Conservation (phyloP, 345 rosid species). For the Pugionium dolabratum region DNA sequence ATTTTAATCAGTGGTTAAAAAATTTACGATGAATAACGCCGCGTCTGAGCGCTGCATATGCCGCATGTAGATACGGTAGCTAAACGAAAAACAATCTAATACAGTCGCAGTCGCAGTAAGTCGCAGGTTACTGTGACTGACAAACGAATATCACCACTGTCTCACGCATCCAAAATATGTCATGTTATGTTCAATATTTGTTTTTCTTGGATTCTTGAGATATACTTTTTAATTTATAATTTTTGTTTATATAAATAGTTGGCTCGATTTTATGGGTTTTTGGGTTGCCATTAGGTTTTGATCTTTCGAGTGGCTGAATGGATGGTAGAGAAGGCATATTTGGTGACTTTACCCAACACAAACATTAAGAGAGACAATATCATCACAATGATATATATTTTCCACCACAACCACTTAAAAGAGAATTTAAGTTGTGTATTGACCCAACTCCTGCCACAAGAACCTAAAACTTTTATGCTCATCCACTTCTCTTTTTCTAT, state of each 20-base stretch:
- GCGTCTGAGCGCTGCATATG: too few species aligned
- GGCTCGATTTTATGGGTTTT: not conserved
- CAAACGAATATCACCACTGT: too few species aligned
- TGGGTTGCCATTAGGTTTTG: not conserved
- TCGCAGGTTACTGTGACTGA: too few species aligned
- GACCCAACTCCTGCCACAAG: slow-evolving; percentile 55
- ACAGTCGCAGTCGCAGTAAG: too few species aligned
- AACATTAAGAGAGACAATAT: slow-evolving; percentile 39
- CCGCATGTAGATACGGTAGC: too few species aligned
- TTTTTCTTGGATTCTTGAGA: not conserved
- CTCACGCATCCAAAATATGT: too few species aligned
- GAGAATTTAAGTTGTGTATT: slow-evolving; percentile 46
- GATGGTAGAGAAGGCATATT: slow-evolving; percentile 34
- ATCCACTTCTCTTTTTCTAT: slow-evolving; percentile 47
- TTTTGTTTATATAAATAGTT: not conserved
- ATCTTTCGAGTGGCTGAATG: slow-evolving; percentile 28
- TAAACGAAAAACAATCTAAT: too few species aligned
- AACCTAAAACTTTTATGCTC: slow-evolving; percentile 39
- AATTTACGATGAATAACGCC: too few species aligned
- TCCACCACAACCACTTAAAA: slow-evolving; percentile 36
- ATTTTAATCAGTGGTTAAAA: too few species aligned
- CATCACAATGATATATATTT: slow-evolving; percentile 35
- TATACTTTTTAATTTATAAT: not conserved
- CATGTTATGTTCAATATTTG: too few species aligned
- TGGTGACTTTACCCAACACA: slow-evolving; percentile 39